Conservation (phyloP, 805 yeast species). For the Blastobotrys attinorum region DNA sequence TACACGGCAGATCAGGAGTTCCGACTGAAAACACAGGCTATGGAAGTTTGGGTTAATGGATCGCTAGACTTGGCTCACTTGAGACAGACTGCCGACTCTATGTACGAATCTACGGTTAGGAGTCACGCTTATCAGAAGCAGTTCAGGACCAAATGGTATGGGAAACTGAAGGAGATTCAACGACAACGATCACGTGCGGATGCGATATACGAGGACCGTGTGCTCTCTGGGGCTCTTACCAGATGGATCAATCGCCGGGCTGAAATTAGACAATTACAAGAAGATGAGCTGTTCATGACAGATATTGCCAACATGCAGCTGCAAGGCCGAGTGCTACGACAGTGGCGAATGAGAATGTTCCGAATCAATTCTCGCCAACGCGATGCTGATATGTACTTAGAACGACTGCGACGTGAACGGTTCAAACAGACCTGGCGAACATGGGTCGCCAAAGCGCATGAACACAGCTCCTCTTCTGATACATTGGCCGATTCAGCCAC, state of each 20-base stretch:
- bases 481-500: too few relatives aligned
- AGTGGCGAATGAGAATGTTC: slow-evolving; percentile 17
- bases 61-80: neutral
- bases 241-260: slow-evolving; percentile 5
- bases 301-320: slow-evolving; percentile 4
- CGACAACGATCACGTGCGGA: neutral
- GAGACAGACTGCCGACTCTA: neutral
- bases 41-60: slow-evolving; percentile 7
- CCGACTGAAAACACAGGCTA: neutral
- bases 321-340: slow-evolving; percentile 13
- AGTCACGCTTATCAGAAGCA: slow-evolving; percentile 1
- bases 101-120: neutral
- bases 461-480: neutral
- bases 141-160: slow-evolving; percentile 1
- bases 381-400: slow-evolving; percentile 15
- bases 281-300: slow-evolving; percentile 11
- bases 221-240: slow-evolving; percentile 1
- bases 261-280: slow-evolving; percentile 1
- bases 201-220: slow-evolving; percentile 1
- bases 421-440: neutral
- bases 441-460: neutral
- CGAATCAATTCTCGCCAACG: slow-evolving; percentile 12
- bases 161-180: neutral
- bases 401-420: slow-evolving; percentile 5
- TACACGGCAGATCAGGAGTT: neutral